Conservation (phyloP, 2,329 filamentous ascomycete genomes). For the Shiraia bambusicola region DNA sequence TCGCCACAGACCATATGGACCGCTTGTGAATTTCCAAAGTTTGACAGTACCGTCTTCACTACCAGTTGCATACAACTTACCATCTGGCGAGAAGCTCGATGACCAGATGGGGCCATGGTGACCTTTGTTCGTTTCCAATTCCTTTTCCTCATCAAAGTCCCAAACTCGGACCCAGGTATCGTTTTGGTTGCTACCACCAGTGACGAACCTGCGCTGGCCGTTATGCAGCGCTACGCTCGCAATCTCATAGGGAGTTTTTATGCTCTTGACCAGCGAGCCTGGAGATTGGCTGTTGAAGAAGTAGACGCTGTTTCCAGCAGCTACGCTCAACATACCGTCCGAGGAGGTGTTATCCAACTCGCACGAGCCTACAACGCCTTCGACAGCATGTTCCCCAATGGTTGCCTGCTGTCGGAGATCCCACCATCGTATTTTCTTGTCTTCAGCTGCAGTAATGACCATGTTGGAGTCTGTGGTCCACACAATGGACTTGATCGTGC, state of each 20-base stretch:
- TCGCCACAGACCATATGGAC: conserved; percentile 67
- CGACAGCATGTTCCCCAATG: conserved; percentile 74
- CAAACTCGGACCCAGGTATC: conserved; percentile 98
- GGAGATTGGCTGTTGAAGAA: conserved; percentile 81
- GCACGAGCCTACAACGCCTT: conserved; percentile 86
- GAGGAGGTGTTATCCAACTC: conserved; percentile 68
- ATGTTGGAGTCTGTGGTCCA: conserved; percentile 90
- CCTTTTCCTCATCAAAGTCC: conserved; percentile 78
- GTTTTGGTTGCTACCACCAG: conserved; percentile 72
- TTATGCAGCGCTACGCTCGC: conserved; percentile 88
- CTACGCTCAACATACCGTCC: conserved; percentile 79
- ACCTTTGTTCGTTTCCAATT: conserved; percentile 91
- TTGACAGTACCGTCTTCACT: conserved; percentile 98
- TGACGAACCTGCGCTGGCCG: conserved; percentile 78
- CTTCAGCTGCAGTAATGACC: conserved; percentile 84
- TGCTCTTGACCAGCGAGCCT: conserved; percentile 71
- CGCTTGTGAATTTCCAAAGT: conserved; percentile 70
- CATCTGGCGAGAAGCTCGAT: conserved; percentile 89
- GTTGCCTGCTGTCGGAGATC: conserved; percentile 76
- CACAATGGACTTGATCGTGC: conserved; percentile 92
- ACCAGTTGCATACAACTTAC: conserved; percentile 92
- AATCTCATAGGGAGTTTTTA: conserved; percentile 79
- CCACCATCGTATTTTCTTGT: conserved; percentile 93
- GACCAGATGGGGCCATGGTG: conserved; percentile 98
- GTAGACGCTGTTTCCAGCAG: conserved; percentile 91